These are phyloP conservation scores for Kuraishia piskuri DNA, from an alignment of 805 yeast genomes.

Conservation along the genomic window DNA sequence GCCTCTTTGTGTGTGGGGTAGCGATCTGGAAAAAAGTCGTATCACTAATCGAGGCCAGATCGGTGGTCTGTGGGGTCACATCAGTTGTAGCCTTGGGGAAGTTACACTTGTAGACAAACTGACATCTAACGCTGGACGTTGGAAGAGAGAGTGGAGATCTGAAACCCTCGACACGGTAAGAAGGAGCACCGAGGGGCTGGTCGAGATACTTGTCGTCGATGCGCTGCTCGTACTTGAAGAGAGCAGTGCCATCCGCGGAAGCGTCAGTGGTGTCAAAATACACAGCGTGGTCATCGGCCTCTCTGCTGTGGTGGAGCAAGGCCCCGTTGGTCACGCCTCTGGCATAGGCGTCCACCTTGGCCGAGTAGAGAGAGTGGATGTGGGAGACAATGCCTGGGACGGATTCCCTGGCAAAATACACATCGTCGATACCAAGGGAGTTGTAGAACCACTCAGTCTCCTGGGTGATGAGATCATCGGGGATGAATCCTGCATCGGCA, in stretches of 20 bases:
- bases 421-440: conserved; percentile 81
- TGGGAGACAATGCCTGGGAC: conserved; percentile 75
- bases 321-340: conserved; percentile 42
- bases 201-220: conserved; percentile 82
- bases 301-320: conserved; percentile 71
- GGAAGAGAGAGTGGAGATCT: conserved; percentile 56
- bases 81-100: conserved; percentile 27
- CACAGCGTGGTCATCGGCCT: conserved; percentile 79
- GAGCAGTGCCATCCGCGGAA: conserved; percentile 33
- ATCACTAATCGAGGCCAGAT: conserved; percentile 69
- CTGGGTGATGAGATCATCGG: conserved; percentile 73
- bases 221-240: conserved; percentile 50
- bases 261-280: conserved; percentile 71
- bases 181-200: conserved; percentile 24
- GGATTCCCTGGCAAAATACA: conserved; percentile 81
- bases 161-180: conserved; percentile 73
- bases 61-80: conserved; percentile 29
- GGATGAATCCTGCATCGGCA: conserved; percentile 82
- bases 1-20: conserved; percentile 65
- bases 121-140: conserved; percentile 39
- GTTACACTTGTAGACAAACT: conserved; percentile 74
- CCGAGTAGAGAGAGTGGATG: conserved; percentile 83
- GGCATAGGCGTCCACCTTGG: conserved; percentile 85
- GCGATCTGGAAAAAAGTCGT: conserved; percentile 69
- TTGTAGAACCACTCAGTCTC: conserved; percentile 90